Evolutionary conservation across 2,329 filamentous ascomycete species (phyloP), one percentile per base, ranked within the genome.

Genomic region (Talaromyces marneffei): DNA sequence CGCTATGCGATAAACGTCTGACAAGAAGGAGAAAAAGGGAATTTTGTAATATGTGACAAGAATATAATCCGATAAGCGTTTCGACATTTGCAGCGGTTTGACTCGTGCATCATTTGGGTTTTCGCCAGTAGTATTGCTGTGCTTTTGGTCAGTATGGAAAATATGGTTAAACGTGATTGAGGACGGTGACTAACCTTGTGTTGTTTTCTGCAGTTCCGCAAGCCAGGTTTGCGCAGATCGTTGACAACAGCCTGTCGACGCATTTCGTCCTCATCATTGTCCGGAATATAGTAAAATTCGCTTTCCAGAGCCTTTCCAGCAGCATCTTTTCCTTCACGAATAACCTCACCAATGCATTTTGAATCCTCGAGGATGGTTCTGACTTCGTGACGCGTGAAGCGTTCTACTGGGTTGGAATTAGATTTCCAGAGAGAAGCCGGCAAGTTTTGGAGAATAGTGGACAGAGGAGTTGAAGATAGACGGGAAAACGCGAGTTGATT

Each of bases 401-500:
- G 73, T 55, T 73, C 70, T 39, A 80, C 73, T 57, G 75, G 74
- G 57, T 69, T 67, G 33, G 72, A 63, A 61, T 77, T 80, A 74
- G 82, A 85, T 71, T 86, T 82, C 65, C 74, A 77, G n/a, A 75
- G 68, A 4, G 86, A 83, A 1, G 81, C 70, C 2, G 94, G 94
- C 12, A 99, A 86, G 71, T 96, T 90, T 73, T 86, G 88, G 78
- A 97, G 82, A 61, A 99, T 94, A 55, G 88, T 90, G 1, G 93
- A 95, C 54, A 97, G 82, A 3, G 94, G 93, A 27, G 91, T 94
- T 0, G 92, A 96, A 16, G 93, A 92, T 6, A 97, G 82, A 29
- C 93, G 90, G 1, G 94, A 97, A 75, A 91, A 99, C 33, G 94
- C 94, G 31, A 99, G 85, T 77, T 99, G 94, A 76, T 97, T 97